A percentile compares a stretch with the other conserved stretches of the same genome.
Conservation (phyloP, 1,284 basidiomycete species). For the Bondarzewia mesenterica region DNA sequence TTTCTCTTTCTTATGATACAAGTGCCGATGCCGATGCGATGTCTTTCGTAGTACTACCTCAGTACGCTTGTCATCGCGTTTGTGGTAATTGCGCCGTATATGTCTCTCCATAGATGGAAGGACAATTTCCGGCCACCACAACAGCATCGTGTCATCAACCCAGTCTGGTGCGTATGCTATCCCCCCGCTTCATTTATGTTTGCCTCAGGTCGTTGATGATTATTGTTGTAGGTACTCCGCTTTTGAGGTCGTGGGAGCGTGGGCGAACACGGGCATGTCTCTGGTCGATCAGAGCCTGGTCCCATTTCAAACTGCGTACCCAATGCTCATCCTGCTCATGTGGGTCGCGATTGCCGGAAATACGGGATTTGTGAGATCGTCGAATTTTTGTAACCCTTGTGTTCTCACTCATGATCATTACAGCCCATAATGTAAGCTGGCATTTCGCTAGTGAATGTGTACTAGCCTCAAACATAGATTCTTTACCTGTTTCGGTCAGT, state of each 20-base stretch:
- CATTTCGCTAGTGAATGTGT: not conserved
- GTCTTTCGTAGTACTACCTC: slow-evolving; percentile 28
- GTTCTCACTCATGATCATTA: not conserved
- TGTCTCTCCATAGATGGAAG: slow-evolving; percentile 27
- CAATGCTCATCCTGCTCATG: slow-evolving; percentile 38
- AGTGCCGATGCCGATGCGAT: not conserved
- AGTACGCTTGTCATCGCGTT: slow-evolving; percentile 57
- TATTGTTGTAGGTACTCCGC: slow-evolving; percentile 36
- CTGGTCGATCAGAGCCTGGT: slow-evolving; percentile 53
- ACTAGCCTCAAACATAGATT: not conserved
- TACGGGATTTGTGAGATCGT: slow-evolving; percentile 42
- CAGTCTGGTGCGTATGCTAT: slow-evolving; percentile 36
- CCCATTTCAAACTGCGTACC: slow-evolving; percentile 50
- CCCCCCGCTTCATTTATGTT: too few relatives aligned
- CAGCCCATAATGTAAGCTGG: slow-evolving; percentile 12
- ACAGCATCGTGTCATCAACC: slow-evolving; percentile 30
- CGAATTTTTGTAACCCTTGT: not conserved
- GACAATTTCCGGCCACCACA: slow-evolving; percentile 19
- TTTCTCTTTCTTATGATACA: not conserved
- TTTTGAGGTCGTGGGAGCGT: slow-evolving; percentile 55
- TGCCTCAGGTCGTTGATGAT: not conserved
- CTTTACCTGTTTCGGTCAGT: too few relatives aligned
- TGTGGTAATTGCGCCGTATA: slow-evolving; percentile 45
- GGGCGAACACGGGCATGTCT: slow-evolving; percentile 57
- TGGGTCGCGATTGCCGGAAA: slow-evolving; percentile 57